Evolutionary conservation across 495 filamentous ascomycete genomes (phyloP), one percentile per base, ranked within the genome.

Genomic region (Mytilinidion resinicola): DNA sequence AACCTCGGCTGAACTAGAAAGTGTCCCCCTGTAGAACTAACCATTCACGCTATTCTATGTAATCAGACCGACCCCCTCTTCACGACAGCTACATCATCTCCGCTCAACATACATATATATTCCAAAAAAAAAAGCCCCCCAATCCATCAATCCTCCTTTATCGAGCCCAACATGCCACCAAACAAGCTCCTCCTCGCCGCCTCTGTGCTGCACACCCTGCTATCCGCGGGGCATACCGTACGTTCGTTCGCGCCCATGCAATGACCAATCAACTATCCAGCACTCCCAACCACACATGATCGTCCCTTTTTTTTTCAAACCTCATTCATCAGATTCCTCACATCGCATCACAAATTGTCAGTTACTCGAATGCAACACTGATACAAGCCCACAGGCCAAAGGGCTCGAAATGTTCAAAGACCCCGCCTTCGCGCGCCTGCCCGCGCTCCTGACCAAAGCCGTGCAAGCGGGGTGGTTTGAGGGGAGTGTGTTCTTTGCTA

Each of bases 151-250:
- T n/a, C n/a, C n/a, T n/a, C n/a, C n/a, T n/a, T n/a, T n/a, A n/a
- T n/a, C n/a, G n/a, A n/a, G n/a, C 12, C 20, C 15, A 46, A 11
- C 7, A 49, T 49, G 46, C 1, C 46, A 25, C 46, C 46, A 21
- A 49, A 49, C 20, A 49, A 33, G 21, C 58, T 62, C 25, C 59
- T 65, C 47, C 51, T 61, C 1, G 44, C 58, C n/a, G 17, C 63
- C 9, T 58, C 63, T 3, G 38, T 53, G 12, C 51, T 42, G 4
- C 54, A 65, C 55, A 55, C 19, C 1, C 9, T 65, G 25, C 37
- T 65, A 9, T 57, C 58, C 39, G 41, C 61, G 37, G 63, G 33
- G 11, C 63, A 65, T 53, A 65, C 63, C 9, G 63, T 65, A 50
- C 11, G 58, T n/a, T n/a, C n/a, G n/a, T n/a, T n/a, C n/a, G n/a